A percentile compares a stretch with the other conserved stretches of the same genome.
phyloP scores from a whole-genome alignment of 192 early-diverging fungal species.

The Coemansia sp. region DNA sequence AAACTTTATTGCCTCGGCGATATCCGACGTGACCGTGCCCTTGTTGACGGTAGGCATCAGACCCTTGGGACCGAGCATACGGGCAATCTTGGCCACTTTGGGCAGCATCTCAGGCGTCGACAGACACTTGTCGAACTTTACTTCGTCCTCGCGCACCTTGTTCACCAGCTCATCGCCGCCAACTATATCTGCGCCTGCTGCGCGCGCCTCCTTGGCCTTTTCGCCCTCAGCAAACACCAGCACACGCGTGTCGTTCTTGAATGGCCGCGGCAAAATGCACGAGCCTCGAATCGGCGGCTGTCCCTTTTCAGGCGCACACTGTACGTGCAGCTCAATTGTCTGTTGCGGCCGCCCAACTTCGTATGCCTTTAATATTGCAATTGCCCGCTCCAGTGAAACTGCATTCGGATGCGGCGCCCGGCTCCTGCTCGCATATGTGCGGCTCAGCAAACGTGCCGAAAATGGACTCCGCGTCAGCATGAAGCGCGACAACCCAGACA shows the following conservation, averaged over 20 bases:
- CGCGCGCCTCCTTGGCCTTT: constrained; percentile 76
- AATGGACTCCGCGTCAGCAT: not conserved
- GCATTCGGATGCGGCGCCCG: constrained; percentile 50
- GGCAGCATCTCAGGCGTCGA: constrained; percentile 90
- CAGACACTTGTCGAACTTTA: constrained; percentile 82
- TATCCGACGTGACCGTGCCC: constrained; percentile 78
- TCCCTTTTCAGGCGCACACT: constrained; percentile 73
- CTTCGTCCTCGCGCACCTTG: constrained; percentile 59
- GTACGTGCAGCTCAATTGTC: constrained; percentile 68
- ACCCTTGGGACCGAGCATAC: constrained; percentile 89
- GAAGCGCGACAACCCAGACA: constrained; percentile 15
- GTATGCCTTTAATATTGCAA: constrained; percentile 61
- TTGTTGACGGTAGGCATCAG: constrained; percentile 90
- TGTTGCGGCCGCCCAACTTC: constrained; percentile 67
- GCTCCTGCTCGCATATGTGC: constrained; percentile 25
- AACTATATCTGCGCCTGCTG: constrained; percentile 79
- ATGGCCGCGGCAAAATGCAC: constrained; percentile 68
- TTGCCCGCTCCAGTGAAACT: constrained; percentile 52
- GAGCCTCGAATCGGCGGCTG: constrained; percentile 80
- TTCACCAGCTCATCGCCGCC: constrained; percentile 86
- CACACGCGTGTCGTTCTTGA: constrained; percentile 56
- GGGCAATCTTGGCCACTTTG: constrained; percentile 82
- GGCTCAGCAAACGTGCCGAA: not conserved
- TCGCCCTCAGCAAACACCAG: constrained; percentile 88
- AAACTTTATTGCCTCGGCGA: constrained; percentile 62